Conservation (phyloP, 2,329 filamentous ascomycete genomes). For the Phialocephala subalpina region DNA sequence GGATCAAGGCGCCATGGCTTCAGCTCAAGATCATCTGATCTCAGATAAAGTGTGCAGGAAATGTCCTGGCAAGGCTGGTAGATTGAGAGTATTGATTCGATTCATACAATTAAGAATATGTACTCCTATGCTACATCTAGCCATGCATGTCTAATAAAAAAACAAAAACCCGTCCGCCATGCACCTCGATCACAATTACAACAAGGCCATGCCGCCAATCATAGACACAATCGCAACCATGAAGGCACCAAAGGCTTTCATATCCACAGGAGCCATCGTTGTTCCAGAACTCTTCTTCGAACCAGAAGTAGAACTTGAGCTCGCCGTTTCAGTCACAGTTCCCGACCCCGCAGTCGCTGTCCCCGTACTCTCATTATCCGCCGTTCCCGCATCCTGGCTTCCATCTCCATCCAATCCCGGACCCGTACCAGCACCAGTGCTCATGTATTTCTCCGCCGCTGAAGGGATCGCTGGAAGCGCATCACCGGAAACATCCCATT, state of each 20-base stretch:
- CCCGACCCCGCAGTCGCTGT: constrained; percentile 38
- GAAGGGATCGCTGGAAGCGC: constrained; percentile 58
- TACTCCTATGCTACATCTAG: no score
- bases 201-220: constrained; percentile 14
- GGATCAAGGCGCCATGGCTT: no score
- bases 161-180: neutral
- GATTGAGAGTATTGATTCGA: no score
- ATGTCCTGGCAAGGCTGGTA: no score
- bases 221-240: constrained; percentile 1
- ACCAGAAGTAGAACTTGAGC: neutral
- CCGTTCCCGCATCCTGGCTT: constrained; percentile 43
- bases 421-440: constrained; percentile 57
- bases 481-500: constrained; percentile 56
- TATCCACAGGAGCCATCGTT: neutral
- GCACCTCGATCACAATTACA: neutral
- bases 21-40: no score
- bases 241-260: neutral
- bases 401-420: constrained; percentile 47
- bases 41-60: no score
- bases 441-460: constrained; percentile 50
- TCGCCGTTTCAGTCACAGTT: constrained; percentile 31
- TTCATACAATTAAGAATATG: no score
- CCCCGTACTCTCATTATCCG: constrained; percentile 34
- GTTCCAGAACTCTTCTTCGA: constrained; percentile 11
- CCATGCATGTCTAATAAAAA: neutral